These are phyloP conservation scores for Achlya hypogyna DNA, from an alignment of 352 stramenopile species.

Conservation along the genomic window DNA sequence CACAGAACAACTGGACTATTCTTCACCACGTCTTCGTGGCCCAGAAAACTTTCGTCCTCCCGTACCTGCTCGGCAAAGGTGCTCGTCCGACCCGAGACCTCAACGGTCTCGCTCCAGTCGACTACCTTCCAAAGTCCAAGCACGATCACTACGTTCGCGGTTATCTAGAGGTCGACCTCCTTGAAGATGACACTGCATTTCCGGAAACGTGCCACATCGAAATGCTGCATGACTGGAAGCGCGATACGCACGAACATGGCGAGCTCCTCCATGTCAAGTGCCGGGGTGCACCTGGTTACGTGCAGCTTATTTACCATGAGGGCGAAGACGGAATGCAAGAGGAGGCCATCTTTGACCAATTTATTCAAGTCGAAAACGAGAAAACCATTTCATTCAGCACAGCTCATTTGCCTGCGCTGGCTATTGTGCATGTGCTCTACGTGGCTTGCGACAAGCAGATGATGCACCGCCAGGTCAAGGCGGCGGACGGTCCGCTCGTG, in stretches of 20 bases:
- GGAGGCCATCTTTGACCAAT: constrained; percentile 18
- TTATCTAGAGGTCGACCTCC: background rate
- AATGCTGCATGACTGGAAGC: constrained; percentile 19
- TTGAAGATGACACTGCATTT: background rate
- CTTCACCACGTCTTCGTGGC: constrained; percentile 15
- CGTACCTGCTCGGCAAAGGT: background rate
- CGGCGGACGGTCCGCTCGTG: constrained; percentile 3
- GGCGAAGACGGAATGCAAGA: constrained; percentile 12
- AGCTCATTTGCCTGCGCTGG: constrained; percentile 1
- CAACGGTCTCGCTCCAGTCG: constrained; percentile 7
- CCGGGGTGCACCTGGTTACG: constrained; percentile 8
- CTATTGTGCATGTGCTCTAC: constrained; percentile 17
- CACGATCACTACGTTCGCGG: constrained; percentile 14
- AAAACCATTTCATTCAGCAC: constrained; percentile 18
- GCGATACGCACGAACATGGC: constrained; percentile 16
- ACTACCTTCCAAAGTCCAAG: constrained; percentile 18
- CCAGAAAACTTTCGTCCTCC: constrained; percentile 18
- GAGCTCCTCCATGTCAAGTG: constrained; percentile 19
- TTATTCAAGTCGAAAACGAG: constrained; percentile 16
- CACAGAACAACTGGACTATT: constrained; percentile 15
- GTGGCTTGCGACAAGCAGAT: constrained; percentile 20
- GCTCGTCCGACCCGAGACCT: background rate
- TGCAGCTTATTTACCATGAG: constrained; percentile 19
- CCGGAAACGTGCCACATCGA: background rate
- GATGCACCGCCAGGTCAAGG: constrained; percentile 12